These are phyloP conservation scores for Rehmannia glutinosa DNA, from an alignment of 257 asterid species.

Conservation along the genomic window DNA sequence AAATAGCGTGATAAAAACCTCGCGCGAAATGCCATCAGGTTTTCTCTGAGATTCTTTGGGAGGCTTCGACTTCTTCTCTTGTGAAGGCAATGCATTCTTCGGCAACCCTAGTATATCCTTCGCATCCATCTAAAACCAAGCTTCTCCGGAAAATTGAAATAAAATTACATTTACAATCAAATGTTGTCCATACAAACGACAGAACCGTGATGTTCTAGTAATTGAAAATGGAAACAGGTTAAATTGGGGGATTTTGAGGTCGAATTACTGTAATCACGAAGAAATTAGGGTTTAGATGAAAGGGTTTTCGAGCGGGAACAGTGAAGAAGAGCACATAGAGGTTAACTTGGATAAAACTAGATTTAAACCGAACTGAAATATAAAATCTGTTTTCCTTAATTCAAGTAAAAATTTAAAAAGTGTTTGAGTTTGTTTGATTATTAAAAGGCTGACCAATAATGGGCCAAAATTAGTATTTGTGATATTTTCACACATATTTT, in stretches of 20 bases:
- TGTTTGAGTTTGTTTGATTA: too few relatives aligned
- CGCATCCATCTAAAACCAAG: constrained; percentile 62
- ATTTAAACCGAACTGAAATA: too few relatives aligned
- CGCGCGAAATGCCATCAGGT: constrained; percentile 98
- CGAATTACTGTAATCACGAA: not conserved
- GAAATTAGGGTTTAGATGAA: constrained; percentile 29
- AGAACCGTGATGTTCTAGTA: not conserved
- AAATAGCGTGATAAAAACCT: constrained; percentile 34
- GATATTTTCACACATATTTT: too few relatives aligned
- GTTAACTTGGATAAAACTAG: not conserved
- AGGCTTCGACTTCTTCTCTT: constrained; percentile 81
- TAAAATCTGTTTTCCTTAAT: too few relatives aligned
- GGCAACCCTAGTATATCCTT: constrained; percentile 95
- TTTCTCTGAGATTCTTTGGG: constrained; percentile 94
- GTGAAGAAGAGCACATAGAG: not conserved
- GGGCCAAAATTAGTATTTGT: too few relatives aligned
- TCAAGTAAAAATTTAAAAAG: too few relatives aligned
- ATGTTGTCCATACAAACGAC: not conserved
- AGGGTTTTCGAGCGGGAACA: constrained; percentile 13
- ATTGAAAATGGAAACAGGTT: not conserved
- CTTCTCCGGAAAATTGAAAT: not conserved
- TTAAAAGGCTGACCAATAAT: too few relatives aligned
- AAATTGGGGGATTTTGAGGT: too few relatives aligned
- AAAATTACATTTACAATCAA: not conserved
- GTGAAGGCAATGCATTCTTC: constrained; percentile 45